Evolutionary conservation across 805 yeast species (phyloP), one percentile per base, ranked within the genome.

Genomic region (Starmerella davenportii): DNA sequence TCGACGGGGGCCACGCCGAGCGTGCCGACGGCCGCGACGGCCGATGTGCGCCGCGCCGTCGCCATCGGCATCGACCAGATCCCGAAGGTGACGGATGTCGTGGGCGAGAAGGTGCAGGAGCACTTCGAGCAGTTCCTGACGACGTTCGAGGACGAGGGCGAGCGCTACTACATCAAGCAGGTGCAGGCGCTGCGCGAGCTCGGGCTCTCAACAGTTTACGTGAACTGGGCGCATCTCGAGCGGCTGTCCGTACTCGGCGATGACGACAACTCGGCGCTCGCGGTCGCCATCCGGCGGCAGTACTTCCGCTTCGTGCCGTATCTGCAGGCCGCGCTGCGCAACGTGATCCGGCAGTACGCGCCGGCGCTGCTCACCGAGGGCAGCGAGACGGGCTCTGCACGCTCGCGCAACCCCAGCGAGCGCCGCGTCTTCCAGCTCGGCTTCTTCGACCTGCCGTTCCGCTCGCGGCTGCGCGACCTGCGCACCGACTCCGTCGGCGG

Each of bases 81-180:
- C 38, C 84, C 92, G 21, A 81, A 79, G 54, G 94, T 90, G 21
- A 72, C 72, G 21, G 98, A 90, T 61, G 72, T 74, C 35, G 82
- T 95, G 3, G 95, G 94, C 42, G 95, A 85, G 55, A 81, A 81
- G 49, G 95, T 90, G 15, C 71, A 87, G 33, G 94, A 82, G 57
- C 74, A 85, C 14, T 87, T 90, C 56, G 94, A 85, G 56, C 72
- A 68, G 46, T 87, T 87, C 52, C 59, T 87, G 40, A 79, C 74
- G 52, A 78, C 71, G 24, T 87, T 65, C 52, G 60, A 61, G 3
- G 70, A 69, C 34, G 62, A 58, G 5, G 55, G 55, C 15, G 61
- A 55, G 18, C 68, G 62, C 42, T 65, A 74, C 24, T 87, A 87
- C 54, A 53, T 85, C 38, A 74, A 78, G 8, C 94, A 82, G 57